These are phyloP conservation scores for Populus alba DNA, from an alignment of 345 rosid genomes.

Conservation along the genomic window DNA sequence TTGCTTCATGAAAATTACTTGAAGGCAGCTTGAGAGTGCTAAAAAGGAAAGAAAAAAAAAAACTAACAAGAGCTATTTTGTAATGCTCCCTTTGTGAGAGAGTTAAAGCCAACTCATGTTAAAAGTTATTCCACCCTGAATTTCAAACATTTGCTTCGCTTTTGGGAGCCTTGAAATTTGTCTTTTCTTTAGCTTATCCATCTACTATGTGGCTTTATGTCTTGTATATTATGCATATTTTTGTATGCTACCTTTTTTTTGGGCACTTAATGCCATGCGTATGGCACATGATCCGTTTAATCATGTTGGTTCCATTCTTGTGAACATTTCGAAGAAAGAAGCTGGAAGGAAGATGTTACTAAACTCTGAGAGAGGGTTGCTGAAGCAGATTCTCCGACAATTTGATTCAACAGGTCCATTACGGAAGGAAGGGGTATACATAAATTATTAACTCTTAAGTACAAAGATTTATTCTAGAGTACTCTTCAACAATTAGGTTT, in stretches of 20 bases:
- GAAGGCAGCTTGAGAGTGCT: neutral
- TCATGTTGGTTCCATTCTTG: constrained; percentile 88
- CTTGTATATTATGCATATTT: neutral
- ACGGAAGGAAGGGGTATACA: constrained; percentile 83
- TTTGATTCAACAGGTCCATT: constrained; percentile 63
- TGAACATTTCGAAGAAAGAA: constrained; percentile 83
- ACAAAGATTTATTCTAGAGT: constrained; percentile 1
- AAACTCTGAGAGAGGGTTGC: constrained; percentile 72
- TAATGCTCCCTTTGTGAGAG: neutral
- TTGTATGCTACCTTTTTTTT: neutral
- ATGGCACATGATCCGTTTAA: constrained; percentile 81
- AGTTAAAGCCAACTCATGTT: neutral
- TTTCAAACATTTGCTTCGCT: constrained; percentile 5
- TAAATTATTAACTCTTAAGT: constrained; percentile 5
- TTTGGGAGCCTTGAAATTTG: neutral
- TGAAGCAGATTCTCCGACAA: constrained; percentile 81
- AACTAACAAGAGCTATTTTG: neutral
- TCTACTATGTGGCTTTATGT: neutral
- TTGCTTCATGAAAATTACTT: neutral
- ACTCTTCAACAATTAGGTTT: neutral
- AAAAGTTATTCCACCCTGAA: neutral
- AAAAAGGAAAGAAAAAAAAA: neutral
- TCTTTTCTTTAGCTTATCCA: neutral
- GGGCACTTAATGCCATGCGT: constrained; percentile 14
- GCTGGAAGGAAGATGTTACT: constrained; percentile 71